Evolutionary conservation across 257 asterid species (phyloP).

Genomic region (Asclepias syriaca): DNA sequence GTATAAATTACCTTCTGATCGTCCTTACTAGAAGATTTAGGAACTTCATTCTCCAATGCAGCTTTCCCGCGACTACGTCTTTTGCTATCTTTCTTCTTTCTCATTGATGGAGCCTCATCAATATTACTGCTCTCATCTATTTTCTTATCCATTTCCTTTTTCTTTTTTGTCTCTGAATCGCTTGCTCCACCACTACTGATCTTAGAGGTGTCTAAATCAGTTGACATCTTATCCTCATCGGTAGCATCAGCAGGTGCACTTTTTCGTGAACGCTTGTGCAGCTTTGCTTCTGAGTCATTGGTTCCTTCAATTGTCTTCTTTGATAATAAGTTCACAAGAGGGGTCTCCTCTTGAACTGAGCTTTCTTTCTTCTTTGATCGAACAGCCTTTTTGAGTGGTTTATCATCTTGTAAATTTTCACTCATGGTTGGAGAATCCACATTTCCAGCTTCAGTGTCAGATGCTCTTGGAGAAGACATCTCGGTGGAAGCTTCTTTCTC

Average conservation of each 20-base stretch:
- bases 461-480: slow-evolving; percentile 37
- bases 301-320: slow-evolving; percentile 48
- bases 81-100: slow-evolving; percentile 37
- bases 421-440: slow-evolving; percentile 46
- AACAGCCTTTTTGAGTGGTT: slow-evolving; percentile 26
- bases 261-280: slow-evolving; percentile 22
- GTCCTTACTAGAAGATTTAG: slow-evolving; percentile 41
- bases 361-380: slow-evolving; percentile 37
- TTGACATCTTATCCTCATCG: slow-evolving; percentile 30
- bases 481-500: slow-evolving; percentile 37
- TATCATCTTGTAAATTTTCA: slow-evolving; percentile 44
- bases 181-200: slow-evolving; percentile 38
- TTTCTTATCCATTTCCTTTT: slow-evolving; percentile 15
- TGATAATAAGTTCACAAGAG: slow-evolving; percentile 30
- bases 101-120: slow-evolving; percentile 35
- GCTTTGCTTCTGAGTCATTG: slow-evolving; percentile 32
- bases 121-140: slow-evolving; percentile 17
- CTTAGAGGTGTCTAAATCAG: slow-evolving; percentile 37
- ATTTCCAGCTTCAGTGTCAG: slow-evolving; percentile 42
- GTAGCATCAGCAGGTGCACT: slow-evolving; percentile 27
- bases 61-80: slow-evolving; percentile 51
- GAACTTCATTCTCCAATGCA: slow-evolving; percentile 32
- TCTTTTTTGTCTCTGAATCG: slow-evolving; percentile 29
- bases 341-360: slow-evolving; percentile 32
- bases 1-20: slow-evolving; percentile 38